Evolutionary conservation across 2,329 filamentous ascomycete genomes (phyloP), one percentile per base, ranked within the genome.

Genomic region (Talaromyces rugulosus): DNA sequence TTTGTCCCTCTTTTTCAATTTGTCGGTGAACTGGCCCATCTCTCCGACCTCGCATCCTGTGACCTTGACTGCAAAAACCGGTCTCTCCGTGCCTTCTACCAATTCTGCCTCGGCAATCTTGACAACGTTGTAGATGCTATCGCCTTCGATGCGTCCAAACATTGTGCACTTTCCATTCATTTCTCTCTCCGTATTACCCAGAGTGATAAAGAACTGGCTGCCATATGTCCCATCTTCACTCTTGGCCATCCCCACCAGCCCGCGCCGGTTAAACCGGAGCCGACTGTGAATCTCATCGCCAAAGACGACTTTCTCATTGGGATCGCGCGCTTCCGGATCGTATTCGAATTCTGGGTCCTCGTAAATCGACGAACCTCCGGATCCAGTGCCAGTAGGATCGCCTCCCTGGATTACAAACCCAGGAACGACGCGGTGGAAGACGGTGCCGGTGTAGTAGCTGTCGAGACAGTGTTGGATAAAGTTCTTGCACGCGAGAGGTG

Each of bases 181-280:
- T 80, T 98, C 92, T 30, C 92, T 88, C 28, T 93, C 83, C 72
- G 89, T 92, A 60, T 82, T 81, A 65, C 87, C 92, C 59, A 99
- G 78, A 0, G 95, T 98, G 64, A 99, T 88, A 80, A 99, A 99
- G 82, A 98, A 98, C 76, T 99, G 95, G 75, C 92, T 96, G 36
- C 92, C 91, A 78, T 98, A 98, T 60, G 90, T 90, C 53, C 92
- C 89, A 64, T 78, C 77, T 58, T 79, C 77, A 47, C 76, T 77
- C 75, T 98, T 98, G 31, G 95, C 95, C 92, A 98, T 97, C n/a
- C 91, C 95, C 68, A 99, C 78, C 69, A 98, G 78, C 0, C 95
- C 95, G 63, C 95, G 84, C 55, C 95, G 84, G 70, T 96, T 98
- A 81, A 95, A 98, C 75, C 96, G 96, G 67, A 99, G 81, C 34